Conservation (phyloP, 371 early-diverging fungal species). For the Mucor saturninus region DNA sequence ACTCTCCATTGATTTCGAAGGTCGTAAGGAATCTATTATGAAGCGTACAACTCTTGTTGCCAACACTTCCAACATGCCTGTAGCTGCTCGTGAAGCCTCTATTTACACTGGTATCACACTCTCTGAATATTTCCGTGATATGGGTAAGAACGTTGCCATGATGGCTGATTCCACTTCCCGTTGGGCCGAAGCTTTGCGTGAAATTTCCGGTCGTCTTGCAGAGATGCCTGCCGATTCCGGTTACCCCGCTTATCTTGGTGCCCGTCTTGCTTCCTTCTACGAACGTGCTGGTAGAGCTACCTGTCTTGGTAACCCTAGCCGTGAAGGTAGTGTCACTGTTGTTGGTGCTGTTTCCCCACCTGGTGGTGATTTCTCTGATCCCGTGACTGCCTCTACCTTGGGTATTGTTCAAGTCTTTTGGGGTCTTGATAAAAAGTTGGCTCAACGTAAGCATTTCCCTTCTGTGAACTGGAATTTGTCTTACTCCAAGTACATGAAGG, state of each 20-base stretch:
- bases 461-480: conserved; percentile 99
- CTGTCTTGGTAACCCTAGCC: conserved; percentile 95
- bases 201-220: conserved; percentile 99
- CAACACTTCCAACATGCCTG: conserved; percentile 99
- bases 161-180: conserved; percentile 99
- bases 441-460: conserved; percentile 99
- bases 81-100: conserved; percentile 99
- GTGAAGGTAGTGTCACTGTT: conserved; percentile 97
- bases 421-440: conserved; percentile 99
- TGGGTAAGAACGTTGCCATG: conserved; percentile 99
- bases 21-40: conserved; percentile 98
- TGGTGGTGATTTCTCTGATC: conserved; percentile 99
- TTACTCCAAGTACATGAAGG: conserved; percentile 99
- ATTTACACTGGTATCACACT: conserved; percentile 99
- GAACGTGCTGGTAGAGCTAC: conserved; percentile 99
- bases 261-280: conserved; percentile 99
- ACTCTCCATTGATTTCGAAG: conserved; percentile 91
- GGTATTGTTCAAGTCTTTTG: conserved; percentile 99
- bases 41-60: conserved; percentile 99
- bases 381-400: conserved; percentile 98
- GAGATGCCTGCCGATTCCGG: conserved; percentile 99
- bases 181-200: conserved; percentile 99
- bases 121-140: conserved; percentile 99
- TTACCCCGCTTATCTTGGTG: conserved; percentile 99
- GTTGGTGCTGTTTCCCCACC: conserved; percentile 99